Evolutionary conservation across 1,139 yeast genomes (phyloP).

Genomic region (Yamadazyma dushanensis): DNA sequence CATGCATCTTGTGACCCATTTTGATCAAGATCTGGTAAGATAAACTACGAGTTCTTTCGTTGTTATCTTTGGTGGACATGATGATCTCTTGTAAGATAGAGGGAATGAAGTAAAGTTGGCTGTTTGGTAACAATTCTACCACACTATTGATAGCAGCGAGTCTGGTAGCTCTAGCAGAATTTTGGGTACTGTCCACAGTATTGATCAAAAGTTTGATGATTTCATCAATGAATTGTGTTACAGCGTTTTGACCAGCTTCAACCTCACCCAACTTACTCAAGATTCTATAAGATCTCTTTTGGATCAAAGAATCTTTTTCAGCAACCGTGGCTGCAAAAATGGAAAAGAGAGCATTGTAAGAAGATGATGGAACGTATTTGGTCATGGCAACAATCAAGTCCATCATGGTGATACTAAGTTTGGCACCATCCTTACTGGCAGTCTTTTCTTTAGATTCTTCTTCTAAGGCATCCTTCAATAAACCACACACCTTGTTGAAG

Average conservation of each 20-base stretch:
- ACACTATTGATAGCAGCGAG: conserved; percentile 64
- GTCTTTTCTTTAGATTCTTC: conserved; percentile 40
- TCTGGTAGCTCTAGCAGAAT: conserved; percentile 81
- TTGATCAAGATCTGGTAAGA: conserved; percentile 74
- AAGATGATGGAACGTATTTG: conserved; percentile 69
- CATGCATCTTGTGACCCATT: conserved; percentile 78
- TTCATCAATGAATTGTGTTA: conserved; percentile 50
- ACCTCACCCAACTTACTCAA: conserved; percentile 69
- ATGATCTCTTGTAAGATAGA: conserved; percentile 83
- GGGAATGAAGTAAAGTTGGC: conserved; percentile 76
- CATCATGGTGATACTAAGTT: conserved; percentile 80
- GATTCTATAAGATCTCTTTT: conserved; percentile 88
- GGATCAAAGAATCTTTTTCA: conserved; percentile 59
- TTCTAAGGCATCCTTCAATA: conserved; percentile 74
- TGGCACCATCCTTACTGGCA: conserved; percentile 34
- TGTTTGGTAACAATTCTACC: conserved; percentile 58
- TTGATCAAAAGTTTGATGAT: conserved; percentile 62
- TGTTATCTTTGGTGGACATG: conserved; percentile 87
- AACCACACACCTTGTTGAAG: conserved; percentile 81
- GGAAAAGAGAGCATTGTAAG: conserved; percentile 72
- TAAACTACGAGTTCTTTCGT: conserved; percentile 85
- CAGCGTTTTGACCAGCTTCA: conserved; percentile 60
- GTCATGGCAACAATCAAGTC: conserved; percentile 88
- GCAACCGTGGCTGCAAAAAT: conserved; percentile 73
- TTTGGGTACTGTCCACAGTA: conserved; percentile 59